Evolutionary conservation across 441 rosid genomes (phyloP).

Genomic region (Syzygium syzygioides): DNA sequence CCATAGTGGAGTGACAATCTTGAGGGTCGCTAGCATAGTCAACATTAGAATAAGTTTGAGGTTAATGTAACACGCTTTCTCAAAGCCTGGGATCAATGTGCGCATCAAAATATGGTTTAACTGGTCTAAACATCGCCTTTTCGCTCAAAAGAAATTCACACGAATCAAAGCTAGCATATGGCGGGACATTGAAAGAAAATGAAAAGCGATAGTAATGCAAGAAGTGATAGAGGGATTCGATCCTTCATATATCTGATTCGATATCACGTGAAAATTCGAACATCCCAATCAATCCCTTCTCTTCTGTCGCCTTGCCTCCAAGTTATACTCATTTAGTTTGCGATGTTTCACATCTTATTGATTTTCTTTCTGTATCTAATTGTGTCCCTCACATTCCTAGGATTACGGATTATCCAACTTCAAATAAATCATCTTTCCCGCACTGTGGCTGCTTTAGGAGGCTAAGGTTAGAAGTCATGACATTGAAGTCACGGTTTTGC

Average conservation of each 20-base stretch:
- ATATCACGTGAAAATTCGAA: too few relatives aligned
- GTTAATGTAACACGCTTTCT: neutral
- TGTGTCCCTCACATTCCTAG: neutral
- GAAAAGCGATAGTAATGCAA: too few relatives aligned
- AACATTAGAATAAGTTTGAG: too few relatives aligned
- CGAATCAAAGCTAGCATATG: neutral
- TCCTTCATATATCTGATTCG: too few relatives aligned
- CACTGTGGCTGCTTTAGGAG: rapidly evolving
- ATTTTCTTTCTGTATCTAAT: neutral
- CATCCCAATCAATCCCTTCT: too few relatives aligned
- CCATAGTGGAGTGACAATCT: too few relatives aligned
- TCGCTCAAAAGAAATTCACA: neutral
- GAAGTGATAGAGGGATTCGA: too few relatives aligned
- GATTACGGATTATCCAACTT: neutral
- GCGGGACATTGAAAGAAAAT: too few relatives aligned
- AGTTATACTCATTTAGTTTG: too few relatives aligned
- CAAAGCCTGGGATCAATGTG: neutral
- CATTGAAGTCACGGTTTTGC: neutral
- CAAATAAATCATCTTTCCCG: neutral
- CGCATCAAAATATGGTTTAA: neutral
- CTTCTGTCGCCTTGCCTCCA: too few relatives aligned
- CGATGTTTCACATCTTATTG: neutral
- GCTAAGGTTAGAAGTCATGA: neutral
- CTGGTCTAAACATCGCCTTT: neutral
- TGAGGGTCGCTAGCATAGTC: too few relatives aligned